phyloP scores from a whole-genome alignment of 2,329 filamentous ascomycete species.

The Trichoderma afroharzianum region DNA sequence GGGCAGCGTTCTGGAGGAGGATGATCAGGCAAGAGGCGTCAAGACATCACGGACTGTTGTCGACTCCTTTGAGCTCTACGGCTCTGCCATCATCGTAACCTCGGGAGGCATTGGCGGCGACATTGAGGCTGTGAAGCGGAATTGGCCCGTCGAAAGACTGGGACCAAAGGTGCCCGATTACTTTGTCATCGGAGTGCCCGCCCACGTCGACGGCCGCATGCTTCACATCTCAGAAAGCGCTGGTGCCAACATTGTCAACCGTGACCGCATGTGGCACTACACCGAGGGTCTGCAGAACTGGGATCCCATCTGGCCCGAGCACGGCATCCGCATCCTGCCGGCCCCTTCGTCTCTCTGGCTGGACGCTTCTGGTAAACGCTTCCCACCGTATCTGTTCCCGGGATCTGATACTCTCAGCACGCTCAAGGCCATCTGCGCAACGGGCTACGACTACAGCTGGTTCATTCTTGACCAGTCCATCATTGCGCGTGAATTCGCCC shows the following conservation, averaged over 20 bases:
- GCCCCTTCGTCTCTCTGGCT: constrained; percentile 61
- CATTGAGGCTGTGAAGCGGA: constrained; percentile 55
- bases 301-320: constrained; percentile 58
- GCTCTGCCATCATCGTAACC: constrained; percentile 51
- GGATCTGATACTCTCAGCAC: constrained; percentile 56
- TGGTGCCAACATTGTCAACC: constrained; percentile 56
- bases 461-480: constrained; percentile 58
- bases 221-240: constrained; percentile 51
- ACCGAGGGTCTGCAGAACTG: constrained; percentile 61
- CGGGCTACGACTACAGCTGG: constrained; percentile 62
- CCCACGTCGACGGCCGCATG: constrained; percentile 63
- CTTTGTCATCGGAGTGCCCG: constrained; percentile 59
- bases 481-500: constrained; percentile 58
- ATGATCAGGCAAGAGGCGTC: constrained; percentile 49
- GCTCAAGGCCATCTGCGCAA: constrained; percentile 56
- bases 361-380: constrained; percentile 55
- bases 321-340: constrained; percentile 59
- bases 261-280: constrained; percentile 65
- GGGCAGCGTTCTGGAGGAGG: constrained; percentile 50
- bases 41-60: constrained; percentile 47
- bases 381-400: constrained; percentile 55
- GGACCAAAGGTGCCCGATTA: constrained; percentile 52
- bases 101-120: constrained; percentile 61
- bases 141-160: constrained; percentile 56
- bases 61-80: constrained; percentile 51